Conservation (phyloP, 108 stramenopile genomes). For the Nitzschia inconspicua region DNA sequence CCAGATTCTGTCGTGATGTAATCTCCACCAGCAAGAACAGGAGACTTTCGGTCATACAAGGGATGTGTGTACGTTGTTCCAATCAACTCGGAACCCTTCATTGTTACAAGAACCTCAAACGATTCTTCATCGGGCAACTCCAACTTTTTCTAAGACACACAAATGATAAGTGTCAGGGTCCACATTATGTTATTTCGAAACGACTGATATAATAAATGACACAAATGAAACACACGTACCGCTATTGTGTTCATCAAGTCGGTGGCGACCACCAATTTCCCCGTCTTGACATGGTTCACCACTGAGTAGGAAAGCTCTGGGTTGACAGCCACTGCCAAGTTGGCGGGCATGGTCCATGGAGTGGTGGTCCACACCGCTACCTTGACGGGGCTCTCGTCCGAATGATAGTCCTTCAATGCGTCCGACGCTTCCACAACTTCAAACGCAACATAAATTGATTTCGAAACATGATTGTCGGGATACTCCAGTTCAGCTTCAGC, state of each 20-base stretch:
- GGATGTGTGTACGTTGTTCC: constrained; percentile 85
- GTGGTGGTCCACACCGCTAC: constrained; percentile 94
- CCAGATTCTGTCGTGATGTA: constrained; percentile 98
- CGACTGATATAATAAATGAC: background rate
- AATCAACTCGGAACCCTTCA: constrained; percentile 60
- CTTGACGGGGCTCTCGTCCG: constrained; percentile 54
- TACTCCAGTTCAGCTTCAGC: constrained; percentile 99
- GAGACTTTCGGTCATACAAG: constrained; percentile 78
- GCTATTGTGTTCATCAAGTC: constrained; percentile 71
- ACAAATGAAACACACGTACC: constrained; percentile 40
- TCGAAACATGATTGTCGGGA: constrained; percentile 90
- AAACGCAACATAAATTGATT: constrained; percentile 91
- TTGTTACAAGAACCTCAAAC: constrained; percentile 52
- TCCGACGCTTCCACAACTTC: constrained; percentile 64
- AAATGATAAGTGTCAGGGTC: background rate
- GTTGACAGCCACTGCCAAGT: constrained; percentile 94
- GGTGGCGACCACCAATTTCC: constrained; percentile 75
- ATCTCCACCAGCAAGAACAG: constrained; percentile 91
- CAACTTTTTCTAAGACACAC: constrained; percentile 50
- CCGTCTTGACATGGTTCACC: constrained; percentile 64
- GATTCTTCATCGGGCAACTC: constrained; percentile 65
- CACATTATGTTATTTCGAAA: background rate
- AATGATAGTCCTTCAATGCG: constrained; percentile 49
- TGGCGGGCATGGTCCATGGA: constrained; percentile 92
- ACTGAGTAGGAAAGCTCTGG: constrained; percentile 88